Evolutionary conservation across 1,139 yeast genomes (phyloP), one percentile per base, ranked within the genome.

Genomic region (Zhuliangozyma blackwelliae): DNA sequence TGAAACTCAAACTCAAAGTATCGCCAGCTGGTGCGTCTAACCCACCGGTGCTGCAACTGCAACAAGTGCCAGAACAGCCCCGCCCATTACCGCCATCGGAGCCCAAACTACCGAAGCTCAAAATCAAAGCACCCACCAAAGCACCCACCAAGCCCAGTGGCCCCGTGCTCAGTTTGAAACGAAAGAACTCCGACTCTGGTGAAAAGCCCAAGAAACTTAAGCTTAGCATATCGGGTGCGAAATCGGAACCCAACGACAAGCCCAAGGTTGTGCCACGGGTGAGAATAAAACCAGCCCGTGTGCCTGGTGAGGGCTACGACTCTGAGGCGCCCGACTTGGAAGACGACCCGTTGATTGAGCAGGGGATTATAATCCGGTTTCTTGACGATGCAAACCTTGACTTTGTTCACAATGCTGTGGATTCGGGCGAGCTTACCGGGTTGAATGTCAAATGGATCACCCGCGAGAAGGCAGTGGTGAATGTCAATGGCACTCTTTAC

Each of bases 291-390:
- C 95, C 95, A 0, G 82, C 87, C 0, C 65, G 95, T 47, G 73
- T 84, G 8, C 95, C 96, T 0, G 96, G 96, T 1, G 96, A 90
- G 49, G 97, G 97, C 0, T 92, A 92, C 58, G 98, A 92, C 55
- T 85, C 96, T 1, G 98, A 92, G 52, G 97, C 96, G 9, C 96
- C 97, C 1, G 97, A 92, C 50, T 66, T 88, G 31, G 98, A 92
- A 56, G 97, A 89, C 41, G 97, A 92, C 53, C 98, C 98, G 0
- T 65, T 88, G 47, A 67, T 89, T 21, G 97, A 92, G 54, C 95
- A 86, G 47, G 96, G 95, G 0, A 73, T 92, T 3, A 68, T 89
- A 1, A 59, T 92, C 34, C 69, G 98, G 35, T 82, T 92, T 65
- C 55, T 86, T 9, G 85, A 92, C 16, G 96, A 88, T 47, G 74